phyloP scores from a whole-genome alignment of 768 basidiomycete species.

The Cystofilobasidium ferigula region DNA sequence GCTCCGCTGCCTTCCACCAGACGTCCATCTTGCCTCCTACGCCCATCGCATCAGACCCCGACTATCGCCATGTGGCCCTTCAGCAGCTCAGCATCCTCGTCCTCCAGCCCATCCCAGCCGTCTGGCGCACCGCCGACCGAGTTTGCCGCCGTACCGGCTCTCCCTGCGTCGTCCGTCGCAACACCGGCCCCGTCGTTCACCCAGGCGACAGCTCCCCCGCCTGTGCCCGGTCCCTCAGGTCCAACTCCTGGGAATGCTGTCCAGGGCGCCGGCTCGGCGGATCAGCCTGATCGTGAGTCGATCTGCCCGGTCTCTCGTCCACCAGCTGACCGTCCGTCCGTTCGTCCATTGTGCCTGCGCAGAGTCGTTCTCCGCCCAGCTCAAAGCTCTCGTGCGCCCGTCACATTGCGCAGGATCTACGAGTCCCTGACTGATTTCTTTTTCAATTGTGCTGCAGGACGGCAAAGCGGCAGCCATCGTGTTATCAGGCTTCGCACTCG shows the following conservation, averaged over 20 bases:
- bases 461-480: no score
- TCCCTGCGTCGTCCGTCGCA: background rate
- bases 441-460: no score
- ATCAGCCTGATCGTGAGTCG: no score
- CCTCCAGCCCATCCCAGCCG: background rate
- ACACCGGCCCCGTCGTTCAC: no score
- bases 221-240: background rate
- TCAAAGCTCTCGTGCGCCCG: no score
- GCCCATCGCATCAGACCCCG: no score
- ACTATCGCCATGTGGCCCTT: slow-evolving; percentile 1
- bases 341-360: no score
- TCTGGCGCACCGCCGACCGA: background rate
- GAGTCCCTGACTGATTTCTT: no score
- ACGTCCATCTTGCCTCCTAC: background rate
- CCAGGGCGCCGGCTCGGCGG: background rate
- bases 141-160: background rate
- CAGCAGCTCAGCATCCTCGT: background rate
- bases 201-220: background rate
- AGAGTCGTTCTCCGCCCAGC: no score
- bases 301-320: no score
- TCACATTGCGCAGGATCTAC: no score
- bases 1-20: background rate
- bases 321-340: no score
- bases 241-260: background rate
- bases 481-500: background rate